Percentiles rank a stretch among this genome's conserved stretches.
These are phyloP conservation scores for Blastobotrys petasosporus DNA, from an alignment of 1,139 yeast species.

Conservation along the genomic window DNA sequence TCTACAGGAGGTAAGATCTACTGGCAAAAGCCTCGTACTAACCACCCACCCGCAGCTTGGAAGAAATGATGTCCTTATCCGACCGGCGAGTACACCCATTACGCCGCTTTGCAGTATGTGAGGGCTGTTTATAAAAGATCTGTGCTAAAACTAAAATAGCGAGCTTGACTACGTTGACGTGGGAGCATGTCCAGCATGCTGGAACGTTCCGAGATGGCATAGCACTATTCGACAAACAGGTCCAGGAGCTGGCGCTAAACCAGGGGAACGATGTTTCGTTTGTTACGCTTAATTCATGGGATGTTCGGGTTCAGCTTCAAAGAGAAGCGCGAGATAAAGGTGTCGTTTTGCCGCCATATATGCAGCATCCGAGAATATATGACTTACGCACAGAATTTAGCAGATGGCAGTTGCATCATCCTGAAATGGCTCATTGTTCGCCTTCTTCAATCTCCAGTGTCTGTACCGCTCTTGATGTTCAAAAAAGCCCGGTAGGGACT, in stretches of 20 bases:
- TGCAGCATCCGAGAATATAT: slow-evolving; percentile 71
- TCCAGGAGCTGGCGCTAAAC: slow-evolving; percentile 42
- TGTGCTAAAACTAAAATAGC: slow-evolving; percentile 11
- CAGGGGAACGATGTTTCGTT: slow-evolving; percentile 52
- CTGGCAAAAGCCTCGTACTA: background rate
- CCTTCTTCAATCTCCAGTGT: slow-evolving; percentile 47
- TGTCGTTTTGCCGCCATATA: slow-evolving; percentile 63
- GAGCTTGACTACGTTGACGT: slow-evolving; percentile 44
- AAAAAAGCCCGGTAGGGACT: slow-evolving; percentile 19
- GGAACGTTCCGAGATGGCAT: slow-evolving; percentile 57
- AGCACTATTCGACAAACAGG: slow-evolving; percentile 43
- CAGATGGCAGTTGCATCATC: slow-evolving; percentile 64
- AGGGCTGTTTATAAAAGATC: background rate
- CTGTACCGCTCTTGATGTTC: slow-evolving; percentile 55
- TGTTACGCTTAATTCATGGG: slow-evolving; percentile 62
- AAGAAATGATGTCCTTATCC: slow-evolving; percentile 45
- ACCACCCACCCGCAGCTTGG: slow-evolving; percentile 28
- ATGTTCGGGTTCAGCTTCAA: slow-evolving; percentile 67
- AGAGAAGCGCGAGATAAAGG: slow-evolving; percentile 77
- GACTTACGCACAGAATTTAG: slow-evolving; percentile 69
- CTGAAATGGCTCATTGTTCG: slow-evolving; percentile 52
- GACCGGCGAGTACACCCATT: slow-evolving; percentile 64
- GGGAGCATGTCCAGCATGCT: slow-evolving; percentile 56
- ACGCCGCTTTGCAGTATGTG: slow-evolving; percentile 49
- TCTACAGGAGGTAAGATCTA: slow-evolving; percentile 25